A percentile compares a stretch with the other conserved stretches of the same genome.
Evolutionary conservation across 495 filamentous ascomycete species (phyloP).

Genomic region (Bathelium albidoporum): DNA sequence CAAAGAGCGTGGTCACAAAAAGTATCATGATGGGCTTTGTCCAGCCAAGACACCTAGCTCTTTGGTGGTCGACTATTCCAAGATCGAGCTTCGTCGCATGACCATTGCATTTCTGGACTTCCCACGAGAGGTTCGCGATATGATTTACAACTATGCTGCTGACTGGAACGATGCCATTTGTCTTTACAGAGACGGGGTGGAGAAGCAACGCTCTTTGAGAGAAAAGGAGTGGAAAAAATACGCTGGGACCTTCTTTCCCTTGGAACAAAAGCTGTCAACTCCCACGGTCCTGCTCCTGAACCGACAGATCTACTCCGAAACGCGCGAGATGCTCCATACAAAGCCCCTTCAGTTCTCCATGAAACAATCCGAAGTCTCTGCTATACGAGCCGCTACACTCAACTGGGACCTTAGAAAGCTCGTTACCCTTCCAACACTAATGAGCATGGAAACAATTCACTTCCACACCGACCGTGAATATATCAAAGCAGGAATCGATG

Average conservation of each 20-base stretch:
- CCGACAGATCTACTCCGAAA: constrained; percentile 16
- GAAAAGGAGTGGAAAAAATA: neutral
- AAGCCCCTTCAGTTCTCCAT: neutral
- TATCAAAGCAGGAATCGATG: too few relatives aligned
- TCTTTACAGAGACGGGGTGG: constrained; percentile 9
- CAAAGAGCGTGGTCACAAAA: neutral
- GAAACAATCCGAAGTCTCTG: neutral
- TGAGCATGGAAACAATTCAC: too few relatives aligned
- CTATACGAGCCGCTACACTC: too few relatives aligned
- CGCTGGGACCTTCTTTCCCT: constrained; percentile 19
- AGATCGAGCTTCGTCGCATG: neutral
- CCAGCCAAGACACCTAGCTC: neutral
- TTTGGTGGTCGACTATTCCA: neutral
- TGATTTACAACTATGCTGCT: constrained; percentile 13
- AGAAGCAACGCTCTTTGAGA: constrained; percentile 8
- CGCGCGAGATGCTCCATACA: neutral
- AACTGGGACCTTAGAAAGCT: too few relatives aligned
- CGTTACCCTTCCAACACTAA: too few relatives aligned
- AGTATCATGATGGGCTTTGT: neutral
- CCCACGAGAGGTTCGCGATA: constrained; percentile 15
- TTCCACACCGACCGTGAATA: too few relatives aligned
- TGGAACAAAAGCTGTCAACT: constrained; percentile 19
- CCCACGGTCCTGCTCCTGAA: constrained; percentile 19
- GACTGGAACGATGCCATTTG: constrained; percentile 9
- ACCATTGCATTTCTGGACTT: constrained; percentile 12